These are phyloP conservation scores for Oryza coarctata DNA, from an alignment of 176 grass and related monocot species.

Conservation along the genomic window DNA sequence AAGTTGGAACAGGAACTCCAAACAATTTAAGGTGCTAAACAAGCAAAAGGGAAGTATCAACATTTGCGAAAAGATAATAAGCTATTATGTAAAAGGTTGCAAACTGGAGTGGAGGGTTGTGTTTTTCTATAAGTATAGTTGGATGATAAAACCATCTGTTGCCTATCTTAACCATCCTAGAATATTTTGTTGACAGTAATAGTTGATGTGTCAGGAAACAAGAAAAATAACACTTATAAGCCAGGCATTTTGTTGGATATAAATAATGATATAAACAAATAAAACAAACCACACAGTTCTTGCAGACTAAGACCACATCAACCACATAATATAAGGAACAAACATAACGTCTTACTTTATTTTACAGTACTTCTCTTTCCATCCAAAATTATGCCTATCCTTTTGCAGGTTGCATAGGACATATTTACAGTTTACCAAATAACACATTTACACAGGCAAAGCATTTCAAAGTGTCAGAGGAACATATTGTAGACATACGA, in stretches of 20 bases:
- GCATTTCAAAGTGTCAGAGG: background rate
- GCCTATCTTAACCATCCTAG: background rate
- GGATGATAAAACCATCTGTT: slow-evolving; percentile 10
- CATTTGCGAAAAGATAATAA: slow-evolving; percentile 12
- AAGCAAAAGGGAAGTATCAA: slow-evolving; percentile 32
- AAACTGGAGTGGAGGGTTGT: background rate
- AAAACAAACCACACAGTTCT: background rate
- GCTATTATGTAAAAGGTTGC: background rate
- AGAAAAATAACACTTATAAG: background rate
- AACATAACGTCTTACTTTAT: background rate
- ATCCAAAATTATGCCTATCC: background rate
- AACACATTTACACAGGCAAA: background rate
- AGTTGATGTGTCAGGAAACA: background rate
- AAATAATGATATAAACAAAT: background rate
- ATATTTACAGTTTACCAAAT: background rate
- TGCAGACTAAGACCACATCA: background rate
- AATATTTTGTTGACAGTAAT: background rate
- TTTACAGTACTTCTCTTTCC: background rate
- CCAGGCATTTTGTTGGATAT: background rate
- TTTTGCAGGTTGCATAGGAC: background rate
- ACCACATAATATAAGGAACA: background rate
- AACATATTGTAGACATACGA: background rate
- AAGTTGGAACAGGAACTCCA: slow-evolving; percentile 80
- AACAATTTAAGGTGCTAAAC: slow-evolving; percentile 76
- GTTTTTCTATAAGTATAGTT: background rate